Percentiles rank a stretch among this genome's conserved stretches.
These are phyloP conservation scores for Oenanthe javanica DNA, from an alignment of 140 eudicot genomes.

Conservation along the genomic window DNA sequence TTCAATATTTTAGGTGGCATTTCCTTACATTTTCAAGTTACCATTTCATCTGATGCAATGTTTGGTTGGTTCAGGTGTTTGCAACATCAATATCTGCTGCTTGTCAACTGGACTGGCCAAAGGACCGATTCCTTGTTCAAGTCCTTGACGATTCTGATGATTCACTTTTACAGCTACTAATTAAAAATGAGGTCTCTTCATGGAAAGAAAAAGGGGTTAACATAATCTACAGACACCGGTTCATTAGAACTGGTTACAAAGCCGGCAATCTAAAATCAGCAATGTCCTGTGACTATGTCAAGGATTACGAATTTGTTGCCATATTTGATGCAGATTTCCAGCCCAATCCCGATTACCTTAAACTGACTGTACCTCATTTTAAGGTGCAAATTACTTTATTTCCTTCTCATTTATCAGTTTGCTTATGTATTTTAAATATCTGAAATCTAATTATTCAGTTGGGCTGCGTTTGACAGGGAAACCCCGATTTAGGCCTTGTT, in stretches of 20 bases:
- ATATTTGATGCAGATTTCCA: constrained; percentile 94
- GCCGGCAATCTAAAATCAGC: constrained; percentile 96
- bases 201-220: constrained; percentile 87
- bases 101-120: constrained; percentile 96
- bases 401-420: background rate
- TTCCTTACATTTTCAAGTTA: background rate
- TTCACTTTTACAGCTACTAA: constrained; percentile 51
- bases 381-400: constrained; percentile 35
- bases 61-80: constrained; percentile 50
- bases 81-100: constrained; percentile 78
- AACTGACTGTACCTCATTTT: constrained; percentile 73
- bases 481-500: constrained; percentile 41
- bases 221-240: constrained; percentile 76
- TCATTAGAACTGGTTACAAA: constrained; percentile 83
- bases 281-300: constrained; percentile 90
- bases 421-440: background rate
- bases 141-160: constrained; percentile 89
- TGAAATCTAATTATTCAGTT: background rate
- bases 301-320: constrained; percentile 80
- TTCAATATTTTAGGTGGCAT: background rate
- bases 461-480: constrained; percentile 20
- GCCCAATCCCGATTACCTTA: constrained; percentile 83
- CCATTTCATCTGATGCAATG: constrained; percentile 7
- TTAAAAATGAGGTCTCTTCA: constrained; percentile 50
- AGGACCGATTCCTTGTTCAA: constrained; percentile 72